Evolutionary conservation across 108 stramenopile species (phyloP), one percentile per base, ranked within the genome.

Genomic region (Pseudonitzschia pungens): DNA sequence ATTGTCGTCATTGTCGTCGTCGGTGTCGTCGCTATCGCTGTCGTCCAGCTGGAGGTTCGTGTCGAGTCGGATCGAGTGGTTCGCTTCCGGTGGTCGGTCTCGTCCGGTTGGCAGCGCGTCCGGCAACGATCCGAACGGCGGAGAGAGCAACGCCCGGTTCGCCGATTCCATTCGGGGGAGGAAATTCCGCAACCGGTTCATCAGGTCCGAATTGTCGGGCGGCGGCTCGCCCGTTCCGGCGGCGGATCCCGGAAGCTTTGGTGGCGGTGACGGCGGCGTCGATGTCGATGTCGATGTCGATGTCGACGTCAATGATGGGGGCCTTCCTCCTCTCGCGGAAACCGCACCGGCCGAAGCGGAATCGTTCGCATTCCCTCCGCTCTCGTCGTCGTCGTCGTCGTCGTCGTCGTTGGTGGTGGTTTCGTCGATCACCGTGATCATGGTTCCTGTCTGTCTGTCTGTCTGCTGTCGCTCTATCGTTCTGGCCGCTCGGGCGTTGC

Each of bases 141-240:
- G 4, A 7, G 40, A 65, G 20, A 43, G 50, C 31, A 66, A 28
- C 1, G 45, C 57, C 62, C 70, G 69, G 57, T 79, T 79, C 24
- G 78, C 78, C 11, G 72, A 68, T 26, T 73, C 18, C 53, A 79
- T 70, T 27, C 64, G 50, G 27, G 78, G 78, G 26, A 79, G 8
- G 31, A 79, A 79, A 16, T 67, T 63, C 57, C 69, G 59, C 5
- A 79, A 50, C 40, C 78, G 67, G 24, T 57, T 67, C 78, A 79
- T 65, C 48, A 79, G 53, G 27, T 73, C 73, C 54, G 54, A 55
- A 20, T 55, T 55, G 54, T 55, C 10, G 54, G 54, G 54, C 4
- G 54, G 45, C 45, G 45, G 45, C 10, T 14, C 2, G 7, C 45
- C 18, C 45, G 45, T 18, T 18, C n/a, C n/a, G n/a, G 45, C 45